A percentile compares a stretch with the other conserved stretches of the same genome.
Evolutionary conservation across 805 yeast genomes (phyloP).

Genomic region (Spathaspora arborariae): DNA sequence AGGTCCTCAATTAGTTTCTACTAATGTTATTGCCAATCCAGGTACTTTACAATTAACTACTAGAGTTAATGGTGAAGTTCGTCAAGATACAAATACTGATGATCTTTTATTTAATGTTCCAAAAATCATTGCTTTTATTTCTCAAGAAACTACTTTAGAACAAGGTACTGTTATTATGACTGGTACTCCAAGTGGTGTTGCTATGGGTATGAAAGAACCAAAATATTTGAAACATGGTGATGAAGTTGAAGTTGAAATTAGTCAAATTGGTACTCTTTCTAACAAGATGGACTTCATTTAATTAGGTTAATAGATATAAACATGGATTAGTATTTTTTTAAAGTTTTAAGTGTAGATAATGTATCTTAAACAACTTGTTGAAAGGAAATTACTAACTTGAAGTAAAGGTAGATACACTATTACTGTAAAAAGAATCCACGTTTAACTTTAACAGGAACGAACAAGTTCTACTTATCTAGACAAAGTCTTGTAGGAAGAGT

Average conservation of each 20-base stretch:
- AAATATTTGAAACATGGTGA: constrained; percentile 8
- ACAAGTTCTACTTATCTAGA: no score
- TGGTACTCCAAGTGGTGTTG: constrained; percentile 58
- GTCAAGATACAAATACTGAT: constrained; percentile 43
- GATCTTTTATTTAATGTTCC: constrained; percentile 48
- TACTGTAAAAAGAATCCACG: no score
- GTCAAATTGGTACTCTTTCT: constrained; percentile 9
- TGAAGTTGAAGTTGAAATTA: constrained; percentile 7
- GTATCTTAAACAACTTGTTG: no score
- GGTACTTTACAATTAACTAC: constrained; percentile 34
- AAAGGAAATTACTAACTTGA: no score
- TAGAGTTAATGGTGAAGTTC: constrained; percentile 43
- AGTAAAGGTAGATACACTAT: no score
- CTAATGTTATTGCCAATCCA: constrained; percentile 27
- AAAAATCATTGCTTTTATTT: constrained; percentile 42
- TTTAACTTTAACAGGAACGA: no score
- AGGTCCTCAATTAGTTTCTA: constrained; percentile 50
- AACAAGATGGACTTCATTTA: constrained; percentile 7
- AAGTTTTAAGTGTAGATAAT: no score
- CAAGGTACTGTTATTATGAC: constrained; percentile 55
- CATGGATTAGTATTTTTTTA: background rate
- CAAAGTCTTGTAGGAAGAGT: no score
- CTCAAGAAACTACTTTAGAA: constrained; percentile 47
- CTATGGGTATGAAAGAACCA: constrained; percentile 31
- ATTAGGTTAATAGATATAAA: background rate